Base-by-base conservation (phyloP, 108 stramenopile species). In the Discostella stelligeroides region DNA sequence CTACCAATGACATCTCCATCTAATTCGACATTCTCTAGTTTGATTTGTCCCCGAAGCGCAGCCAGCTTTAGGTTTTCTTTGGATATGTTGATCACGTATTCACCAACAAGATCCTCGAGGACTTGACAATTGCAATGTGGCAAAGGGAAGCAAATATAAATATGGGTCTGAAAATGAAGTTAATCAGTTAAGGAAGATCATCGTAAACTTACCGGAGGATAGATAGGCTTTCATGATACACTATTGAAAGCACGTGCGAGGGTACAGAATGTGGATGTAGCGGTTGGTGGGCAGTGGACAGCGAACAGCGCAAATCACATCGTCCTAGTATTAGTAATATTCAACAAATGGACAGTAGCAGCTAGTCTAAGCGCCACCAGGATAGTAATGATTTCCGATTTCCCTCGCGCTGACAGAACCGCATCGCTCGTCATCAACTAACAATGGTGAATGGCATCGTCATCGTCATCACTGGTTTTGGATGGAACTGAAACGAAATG, bases 1-100 rank as follows among this genome's bases (percentile, higher is more conserved):
- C 86, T 80, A 0, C 89, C 92, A 46, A 92, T 84, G 57, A 90
- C 60, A 56, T 92, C 92, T 14, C 92, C 92, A 47, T 92, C 92
- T 6, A 92, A 76, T 57, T 92, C 87, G 14, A 92, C 92, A 80
- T 92, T 88, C 51, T 89, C 88, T 8, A 92, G 75, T 72, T 88
- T 89, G 20, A 92, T 85, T 66, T 85, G 86, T 27, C 92, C 92
- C 7, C 82, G 72, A 25, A 92, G 64, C 11, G 86, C 86, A 0
- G 86, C 84, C 55, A 92, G 73, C 70, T 89, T 88, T 10, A 92
- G 72, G 30, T 88, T 88, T 42, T 90, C 88, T 61, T 87, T 84
- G 58, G 87, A 84, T n/a, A 92, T 86, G 60, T 92, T 92, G 43
- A 89, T 56, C 17, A 92, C 72, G 60, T 90, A 92, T 69, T 92